Percentiles rank a stretch among this genome's conserved stretches.
phyloP scores from a whole-genome alignment of 257 asterid genomes.

The Lithospermum erythrorhizon region DNA sequence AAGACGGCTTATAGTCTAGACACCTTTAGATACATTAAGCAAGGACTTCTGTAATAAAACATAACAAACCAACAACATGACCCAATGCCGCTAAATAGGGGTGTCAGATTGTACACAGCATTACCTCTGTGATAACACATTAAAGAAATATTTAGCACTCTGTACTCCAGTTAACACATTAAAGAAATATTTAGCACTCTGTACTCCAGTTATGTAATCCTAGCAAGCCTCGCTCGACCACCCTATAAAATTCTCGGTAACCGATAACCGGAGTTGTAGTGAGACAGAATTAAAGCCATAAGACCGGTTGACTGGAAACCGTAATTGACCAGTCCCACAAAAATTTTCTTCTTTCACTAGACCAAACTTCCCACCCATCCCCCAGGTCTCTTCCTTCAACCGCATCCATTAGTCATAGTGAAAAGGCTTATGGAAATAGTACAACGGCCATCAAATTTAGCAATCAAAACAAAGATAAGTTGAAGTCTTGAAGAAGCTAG shows the following conservation, averaged over 20 bases:
- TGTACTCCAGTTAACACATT: no score
- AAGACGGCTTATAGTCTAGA: not conserved
- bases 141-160: not conserved
- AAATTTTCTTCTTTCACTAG: not conserved
- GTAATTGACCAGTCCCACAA: not conserved
- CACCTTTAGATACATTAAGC: not conserved
- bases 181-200: not conserved
- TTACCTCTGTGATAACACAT: no score
- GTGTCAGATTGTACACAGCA: no score
- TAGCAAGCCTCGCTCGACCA: not conserved
- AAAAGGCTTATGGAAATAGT: not conserved
- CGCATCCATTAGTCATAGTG: not conserved
- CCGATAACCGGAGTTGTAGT: not conserved
- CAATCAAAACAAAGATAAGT: not conserved
- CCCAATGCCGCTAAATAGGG: no score
- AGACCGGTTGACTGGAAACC: not conserved
- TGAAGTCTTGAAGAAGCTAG: not conserved
- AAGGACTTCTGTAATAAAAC: not conserved
- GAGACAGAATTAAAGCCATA: not conserved
- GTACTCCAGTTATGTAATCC: no score
- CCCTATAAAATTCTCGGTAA: no score
- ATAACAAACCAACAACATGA: no score
- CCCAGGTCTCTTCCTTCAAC: not conserved
- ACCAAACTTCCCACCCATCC: no score
- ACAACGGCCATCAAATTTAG: not conserved